Conservation (phyloP, 257 asterid species). For the Petunia axillaris region DNA sequence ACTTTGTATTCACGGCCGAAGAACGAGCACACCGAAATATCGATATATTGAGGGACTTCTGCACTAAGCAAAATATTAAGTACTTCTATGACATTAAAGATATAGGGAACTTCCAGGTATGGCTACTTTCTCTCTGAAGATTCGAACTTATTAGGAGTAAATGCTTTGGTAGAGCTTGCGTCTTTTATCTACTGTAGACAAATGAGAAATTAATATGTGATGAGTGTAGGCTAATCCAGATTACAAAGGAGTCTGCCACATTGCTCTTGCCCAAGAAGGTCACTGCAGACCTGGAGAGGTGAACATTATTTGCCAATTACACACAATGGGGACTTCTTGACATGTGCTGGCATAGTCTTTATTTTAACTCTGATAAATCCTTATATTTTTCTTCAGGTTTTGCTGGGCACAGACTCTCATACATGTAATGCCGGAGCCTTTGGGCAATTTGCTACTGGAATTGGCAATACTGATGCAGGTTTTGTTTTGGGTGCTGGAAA, state of each 20-base stretch:
- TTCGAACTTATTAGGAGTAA: neutral
- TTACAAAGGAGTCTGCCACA: constrained; percentile 97
- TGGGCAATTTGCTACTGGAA: constrained; percentile 96
- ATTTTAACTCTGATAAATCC: neutral
- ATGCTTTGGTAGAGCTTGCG: neutral
- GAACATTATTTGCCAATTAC: neutral
- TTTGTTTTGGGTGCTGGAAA: constrained; percentile 94
- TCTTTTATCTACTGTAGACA: constrained; percentile 14
- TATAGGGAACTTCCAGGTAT: constrained; percentile 83
- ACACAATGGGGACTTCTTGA: no score
- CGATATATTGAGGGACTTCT: constrained; percentile 86
- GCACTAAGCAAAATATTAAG: constrained; percentile 78
- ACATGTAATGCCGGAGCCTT: constrained; percentile 98
- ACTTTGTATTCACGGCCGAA: constrained; percentile 87
- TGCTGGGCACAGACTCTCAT: constrained; percentile 92
- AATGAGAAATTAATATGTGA: neutral
- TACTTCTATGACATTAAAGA: constrained; percentile 91
- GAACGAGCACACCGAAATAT: constrained; percentile 92
- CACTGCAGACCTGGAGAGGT: constrained; percentile 99
- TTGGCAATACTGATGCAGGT: constrained; percentile 97
- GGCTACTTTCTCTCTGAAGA: neutral
- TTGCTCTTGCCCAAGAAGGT: constrained; percentile 99
- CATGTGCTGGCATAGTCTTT: neutral
- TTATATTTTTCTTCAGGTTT: constrained; percentile 50
- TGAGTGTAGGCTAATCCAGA: constrained; percentile 86